phyloP scores from a whole-genome alignment of 2,329 filamentous ascomycete genomes.

The Akanthomyces lecanii region DNA sequence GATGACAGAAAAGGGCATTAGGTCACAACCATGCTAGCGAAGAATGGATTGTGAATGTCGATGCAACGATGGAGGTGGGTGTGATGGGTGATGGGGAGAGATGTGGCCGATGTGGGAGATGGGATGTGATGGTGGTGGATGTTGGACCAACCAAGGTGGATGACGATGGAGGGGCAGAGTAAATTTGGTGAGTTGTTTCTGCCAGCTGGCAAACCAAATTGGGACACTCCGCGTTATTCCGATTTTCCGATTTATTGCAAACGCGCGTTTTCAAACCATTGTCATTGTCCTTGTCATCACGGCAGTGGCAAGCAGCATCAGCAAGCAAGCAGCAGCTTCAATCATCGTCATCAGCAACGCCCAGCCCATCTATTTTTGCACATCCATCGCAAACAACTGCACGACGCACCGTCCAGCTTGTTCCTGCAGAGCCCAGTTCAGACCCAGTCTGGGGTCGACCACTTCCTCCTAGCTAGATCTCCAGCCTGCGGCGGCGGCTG shows the following conservation, averaged over 20 bases:
- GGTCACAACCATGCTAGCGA: not conserved
- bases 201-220: not conserved
- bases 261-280: not conserved
- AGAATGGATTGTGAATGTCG: too few relatives aligned
- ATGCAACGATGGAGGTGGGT: not conserved
- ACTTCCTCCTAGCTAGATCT: not conserved
- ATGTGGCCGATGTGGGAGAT: not conserved
- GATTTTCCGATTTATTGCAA: not conserved
- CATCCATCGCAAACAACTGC: conserved; percentile 5
- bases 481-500: not conserved
- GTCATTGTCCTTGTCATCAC: not conserved
- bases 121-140: not conserved
- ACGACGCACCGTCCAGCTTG: not conserved
- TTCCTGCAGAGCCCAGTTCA: not conserved
- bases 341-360: not conserved
- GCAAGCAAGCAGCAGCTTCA: not conserved
- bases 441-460: not conserved
- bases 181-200: not conserved
- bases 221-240: not conserved
- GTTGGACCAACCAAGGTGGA: not conserved
- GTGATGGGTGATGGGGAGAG: not conserved
- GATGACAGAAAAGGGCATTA: not conserved
- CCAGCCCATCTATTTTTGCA: not conserved
- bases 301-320: not conserved
- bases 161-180: not conserved